Conservation (phyloP, 1,284 basidiomycete genomes). For the Malassezia sp. region DNA sequence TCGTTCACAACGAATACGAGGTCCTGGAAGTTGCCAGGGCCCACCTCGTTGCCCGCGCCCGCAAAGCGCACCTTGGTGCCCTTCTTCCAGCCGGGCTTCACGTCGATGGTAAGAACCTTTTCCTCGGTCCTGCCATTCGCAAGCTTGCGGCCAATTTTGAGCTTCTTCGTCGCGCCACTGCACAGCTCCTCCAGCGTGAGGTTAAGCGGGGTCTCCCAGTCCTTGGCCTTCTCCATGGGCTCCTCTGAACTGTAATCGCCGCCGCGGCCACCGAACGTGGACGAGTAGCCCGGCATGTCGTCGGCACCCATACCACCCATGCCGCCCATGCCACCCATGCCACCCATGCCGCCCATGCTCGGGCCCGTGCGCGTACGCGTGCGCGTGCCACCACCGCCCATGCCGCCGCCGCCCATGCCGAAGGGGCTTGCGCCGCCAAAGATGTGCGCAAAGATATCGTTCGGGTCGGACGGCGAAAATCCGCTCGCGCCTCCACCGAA, state of each 20-base stretch:
- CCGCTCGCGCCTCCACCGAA: slow-evolving; percentile 30
- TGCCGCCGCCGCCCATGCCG: slow-evolving; percentile 23
- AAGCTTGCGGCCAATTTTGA: slow-evolving; percentile 71
- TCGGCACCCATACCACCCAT: slow-evolving; percentile 27
- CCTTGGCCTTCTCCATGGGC: slow-evolving; percentile 50
- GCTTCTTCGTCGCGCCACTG: slow-evolving; percentile 71
- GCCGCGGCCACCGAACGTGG: slow-evolving; percentile 24
- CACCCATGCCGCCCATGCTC: slow-evolving; percentile 30
- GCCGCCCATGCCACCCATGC: slow-evolving; percentile 30
- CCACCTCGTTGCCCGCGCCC: slow-evolving; percentile 40
- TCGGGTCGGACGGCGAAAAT: slow-evolving; percentile 58
- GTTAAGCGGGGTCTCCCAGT: slow-evolving; percentile 68
- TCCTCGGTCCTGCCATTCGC: slow-evolving; percentile 67
- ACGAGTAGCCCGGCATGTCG: slow-evolving; percentile 17
- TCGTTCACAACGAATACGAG: slow-evolving; percentile 45
- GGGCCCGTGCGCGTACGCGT: too few relatives aligned
- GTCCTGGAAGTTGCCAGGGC: slow-evolving; percentile 34
- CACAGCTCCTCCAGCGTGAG: slow-evolving; percentile 84
- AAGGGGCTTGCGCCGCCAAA: slow-evolving; percentile 35
- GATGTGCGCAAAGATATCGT: slow-evolving; percentile 73
- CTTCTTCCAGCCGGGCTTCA: slow-evolving; percentile 46
- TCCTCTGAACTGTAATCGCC: slow-evolving; percentile 13
- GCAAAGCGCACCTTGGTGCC: slow-evolving; percentile 45
- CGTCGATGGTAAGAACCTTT: slow-evolving; percentile 58
- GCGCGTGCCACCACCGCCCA: too few relatives aligned